phyloP scores from a whole-genome alignment of 108 stramenopile genomes.

The Conticribra weissflogii region DNA sequence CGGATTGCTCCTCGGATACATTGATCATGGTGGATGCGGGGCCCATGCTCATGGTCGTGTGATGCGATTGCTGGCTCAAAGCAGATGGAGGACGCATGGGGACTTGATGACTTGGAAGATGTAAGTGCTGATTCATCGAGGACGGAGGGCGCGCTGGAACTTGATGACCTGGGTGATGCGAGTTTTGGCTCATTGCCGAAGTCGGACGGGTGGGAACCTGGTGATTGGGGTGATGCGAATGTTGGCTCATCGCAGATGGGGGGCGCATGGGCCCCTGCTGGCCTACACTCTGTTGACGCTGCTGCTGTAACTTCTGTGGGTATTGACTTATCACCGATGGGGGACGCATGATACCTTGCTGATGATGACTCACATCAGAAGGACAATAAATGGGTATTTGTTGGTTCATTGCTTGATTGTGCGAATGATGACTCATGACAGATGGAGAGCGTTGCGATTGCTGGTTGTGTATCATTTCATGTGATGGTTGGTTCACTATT shows the following conservation, averaged over 20 bases:
- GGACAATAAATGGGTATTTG: too few relatives aligned
- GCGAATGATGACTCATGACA: not conserved
- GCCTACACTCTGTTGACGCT: not conserved
- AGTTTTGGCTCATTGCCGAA: not conserved
- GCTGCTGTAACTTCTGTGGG: not conserved
- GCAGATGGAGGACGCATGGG: not conserved
- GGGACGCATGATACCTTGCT: not conserved
- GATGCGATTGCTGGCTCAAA: not conserved
- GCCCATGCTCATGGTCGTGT: not conserved
- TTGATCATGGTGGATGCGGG: too few relatives aligned
- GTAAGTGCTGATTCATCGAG: not conserved
- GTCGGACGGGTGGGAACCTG: too few relatives aligned
- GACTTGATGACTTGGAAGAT: too few relatives aligned
- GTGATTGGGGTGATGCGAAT: not conserved
- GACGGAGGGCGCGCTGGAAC: not conserved
- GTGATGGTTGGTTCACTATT: constrained; percentile 1
- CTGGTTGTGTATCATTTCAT: not conserved
- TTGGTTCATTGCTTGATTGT: not conserved
- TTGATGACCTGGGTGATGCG: too few relatives aligned
- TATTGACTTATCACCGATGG: constrained; percentile 1
- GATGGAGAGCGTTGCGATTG: not conserved
- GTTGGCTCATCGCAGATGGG: not conserved
- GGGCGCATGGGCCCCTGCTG: not conserved
- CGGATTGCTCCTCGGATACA: not conserved
- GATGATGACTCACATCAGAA: too few relatives aligned